These are phyloP conservation scores for Abelmoschus esculentus DNA, from an alignment of 345 rosid species.

Conservation along the genomic window DNA sequence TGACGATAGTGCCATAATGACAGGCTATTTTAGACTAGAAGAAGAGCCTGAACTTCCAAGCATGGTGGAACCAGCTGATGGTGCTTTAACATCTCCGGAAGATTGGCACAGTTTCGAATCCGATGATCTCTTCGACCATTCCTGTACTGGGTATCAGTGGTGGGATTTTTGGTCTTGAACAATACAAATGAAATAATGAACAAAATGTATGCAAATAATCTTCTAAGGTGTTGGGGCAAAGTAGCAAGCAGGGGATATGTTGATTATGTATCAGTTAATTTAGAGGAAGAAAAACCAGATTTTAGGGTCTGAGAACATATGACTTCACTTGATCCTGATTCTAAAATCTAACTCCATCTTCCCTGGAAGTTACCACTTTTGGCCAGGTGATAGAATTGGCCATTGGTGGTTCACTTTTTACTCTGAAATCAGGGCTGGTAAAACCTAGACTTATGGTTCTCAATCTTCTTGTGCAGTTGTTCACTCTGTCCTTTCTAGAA, in stretches of 20 bases:
- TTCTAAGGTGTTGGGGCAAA: neutral
- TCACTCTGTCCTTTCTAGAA: too few species aligned
- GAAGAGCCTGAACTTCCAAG: constrained; percentile 45
- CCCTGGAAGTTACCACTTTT: too few species aligned
- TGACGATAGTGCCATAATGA: constrained; percentile 40
- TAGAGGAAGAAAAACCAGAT: neutral
- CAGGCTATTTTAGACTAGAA: constrained; percentile 51
- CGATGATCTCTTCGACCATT: constrained; percentile 46
- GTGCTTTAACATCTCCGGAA: constrained; percentile 56
- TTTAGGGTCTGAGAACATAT: too few species aligned
- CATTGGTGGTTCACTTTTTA: neutral
- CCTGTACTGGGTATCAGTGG: constrained; percentile 48
- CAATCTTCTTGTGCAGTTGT: too few species aligned
- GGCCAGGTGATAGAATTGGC: neutral
- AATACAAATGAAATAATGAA: neutral
- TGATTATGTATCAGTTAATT: constrained; percentile 4
- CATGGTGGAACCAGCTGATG: constrained; percentile 53
- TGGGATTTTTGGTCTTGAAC: constrained; percentile 59
- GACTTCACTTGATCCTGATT: too few species aligned
- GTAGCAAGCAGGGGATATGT: neutral
- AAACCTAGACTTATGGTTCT: neutral
- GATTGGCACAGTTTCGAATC: constrained; percentile 63
- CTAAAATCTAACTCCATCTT: too few species aligned
- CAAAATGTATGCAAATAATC: constrained; percentile 16
- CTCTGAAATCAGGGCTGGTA: neutral